Evolutionary conservation across 495 filamentous ascomycete species (phyloP).

Genomic region (Parathielavia appendiculata): DNA sequence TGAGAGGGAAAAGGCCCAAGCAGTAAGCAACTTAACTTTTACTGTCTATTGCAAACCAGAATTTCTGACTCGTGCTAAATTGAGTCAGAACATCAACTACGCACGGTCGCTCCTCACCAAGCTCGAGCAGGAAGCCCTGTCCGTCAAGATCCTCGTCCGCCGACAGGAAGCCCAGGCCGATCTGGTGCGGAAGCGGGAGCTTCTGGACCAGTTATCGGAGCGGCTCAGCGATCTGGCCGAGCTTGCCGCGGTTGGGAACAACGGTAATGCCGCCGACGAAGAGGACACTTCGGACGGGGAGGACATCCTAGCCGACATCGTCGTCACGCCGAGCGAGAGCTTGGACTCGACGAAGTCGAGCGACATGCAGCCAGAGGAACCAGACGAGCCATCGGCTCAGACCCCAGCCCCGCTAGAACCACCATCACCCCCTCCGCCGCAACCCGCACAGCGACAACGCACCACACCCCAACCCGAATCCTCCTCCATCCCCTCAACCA

Average conservation of each 20-base stretch:
- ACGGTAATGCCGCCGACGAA: slow-evolving; percentile 17
- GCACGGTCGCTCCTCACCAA: slow-evolving; percentile 68
- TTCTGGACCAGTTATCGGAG: slow-evolving; percentile 55
- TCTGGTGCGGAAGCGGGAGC: slow-evolving; percentile 57
- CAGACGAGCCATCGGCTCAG: slow-evolving; percentile 10
- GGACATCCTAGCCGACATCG: slow-evolving; percentile 46
- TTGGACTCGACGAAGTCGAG: slow-evolving; percentile 34
- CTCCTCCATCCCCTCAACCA: slow-evolving; percentile 6
- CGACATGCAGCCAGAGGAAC: slow-evolving; percentile 21
- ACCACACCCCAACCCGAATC: slow-evolving; percentile 3
- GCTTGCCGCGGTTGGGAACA: slow-evolving; percentile 34
- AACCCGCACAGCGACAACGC: slow-evolving; percentile 3
- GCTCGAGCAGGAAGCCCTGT: slow-evolving; percentile 67
- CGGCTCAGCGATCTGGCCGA: slow-evolving; percentile 58
- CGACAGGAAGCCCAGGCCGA: slow-evolving; percentile 64
- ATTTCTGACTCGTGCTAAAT: too few relatives aligned
- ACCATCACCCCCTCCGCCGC: slow-evolving; percentile 4
- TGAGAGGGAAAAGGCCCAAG: slow-evolving; percentile 62
- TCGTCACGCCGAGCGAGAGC: slow-evolving; percentile 46
- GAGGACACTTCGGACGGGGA: slow-evolving; percentile 45
- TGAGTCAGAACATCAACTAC: slow-evolving; percentile 76
- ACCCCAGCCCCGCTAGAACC: slow-evolving; percentile 14
- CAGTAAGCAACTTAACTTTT: slow-evolving; percentile 44
- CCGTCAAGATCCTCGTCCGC: slow-evolving; percentile 58
- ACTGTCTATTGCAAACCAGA: too few relatives aligned